Conservation (phyloP, 202 grass and related monocot genomes). For the Cymbopogon flexuosus region DNA sequence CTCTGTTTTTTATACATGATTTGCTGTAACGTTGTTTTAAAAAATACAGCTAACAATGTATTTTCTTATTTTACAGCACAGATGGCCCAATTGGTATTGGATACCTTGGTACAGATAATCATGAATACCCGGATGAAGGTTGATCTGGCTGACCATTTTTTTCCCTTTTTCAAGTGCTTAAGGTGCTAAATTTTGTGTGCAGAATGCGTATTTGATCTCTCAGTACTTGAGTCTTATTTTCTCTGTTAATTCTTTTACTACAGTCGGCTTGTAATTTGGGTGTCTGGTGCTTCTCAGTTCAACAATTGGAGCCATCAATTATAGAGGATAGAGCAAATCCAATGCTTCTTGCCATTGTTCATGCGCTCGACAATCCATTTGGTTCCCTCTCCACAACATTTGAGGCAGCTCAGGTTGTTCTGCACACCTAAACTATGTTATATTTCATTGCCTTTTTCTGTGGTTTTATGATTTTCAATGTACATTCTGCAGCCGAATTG, state of each 20-base stretch:
- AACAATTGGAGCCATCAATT: constrained; percentile 50
- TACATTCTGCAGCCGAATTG: not conserved
- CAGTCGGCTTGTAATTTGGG: constrained; percentile 79
- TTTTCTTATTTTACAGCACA: constrained; percentile 44
- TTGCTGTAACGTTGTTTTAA: not conserved
- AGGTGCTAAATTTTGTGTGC: not conserved
- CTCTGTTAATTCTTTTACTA: constrained; percentile 18
- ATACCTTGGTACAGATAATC: constrained; percentile 60
- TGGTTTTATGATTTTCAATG: not conserved
- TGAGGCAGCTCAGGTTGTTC: constrained; percentile 71
- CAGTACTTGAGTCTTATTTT: constrained; percentile 10
- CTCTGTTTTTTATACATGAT: not conserved
- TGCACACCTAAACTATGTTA: not conserved
- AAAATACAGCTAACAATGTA: not conserved
- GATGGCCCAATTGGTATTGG: constrained; percentile 39
- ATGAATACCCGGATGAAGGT: constrained; percentile 71
- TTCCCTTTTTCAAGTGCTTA: not conserved
- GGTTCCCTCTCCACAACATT: constrained; percentile 76
- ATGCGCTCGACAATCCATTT: constrained; percentile 84
- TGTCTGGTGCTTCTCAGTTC: constrained; percentile 73
- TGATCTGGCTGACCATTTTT: not conserved
- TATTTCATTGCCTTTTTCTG: not conserved
- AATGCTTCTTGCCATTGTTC: constrained; percentile 48
- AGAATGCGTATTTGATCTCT: constrained; percentile 6
- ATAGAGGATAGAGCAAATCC: constrained; percentile 35